Base-by-base conservation (phyloP, 768 basidiomycete genomes). In the Lanmaoa pseudosensibilis region DNA sequence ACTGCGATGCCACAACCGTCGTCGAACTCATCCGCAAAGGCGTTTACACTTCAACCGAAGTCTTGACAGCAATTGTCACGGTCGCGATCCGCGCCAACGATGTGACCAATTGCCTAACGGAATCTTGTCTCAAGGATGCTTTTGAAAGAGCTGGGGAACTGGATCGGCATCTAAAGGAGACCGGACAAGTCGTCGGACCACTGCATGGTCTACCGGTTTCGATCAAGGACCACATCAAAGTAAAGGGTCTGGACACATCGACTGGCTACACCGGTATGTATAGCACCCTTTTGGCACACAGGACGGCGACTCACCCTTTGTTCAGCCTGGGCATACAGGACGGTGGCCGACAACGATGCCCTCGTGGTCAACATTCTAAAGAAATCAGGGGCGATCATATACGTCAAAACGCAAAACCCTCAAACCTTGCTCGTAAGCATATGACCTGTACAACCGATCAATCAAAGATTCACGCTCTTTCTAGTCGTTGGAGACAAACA, bases 121-220 rank as follows among this genome's bases (percentile, higher is more conserved):
- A 86, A 56, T 79, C 85, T 47, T 84, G 83, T 57, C 73, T 84
- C 57, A 77, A 81, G 21, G 74, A 79, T n/a, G 81, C 77, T 4
- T 67, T 83, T 41, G 58, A 66, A 50, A 72, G 77, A 40, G 85
- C 85, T 5, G 69, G 62, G 47, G 72, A 82, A 58, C 71, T 86
- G 21, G 84, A 86, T 61, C 74, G 70, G 23, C 65, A 81, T 63
- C 65, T 81, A 33, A 52, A 63, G 16, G 58, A 70, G 52, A 84
- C 80, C 0, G 83, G 83, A 18, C 70, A 75, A 40, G 72, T 77
- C 27, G 69, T 82, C 10, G 78, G 78, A n/a, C 78, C 77, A 6
- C 60, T 79, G 23, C 78, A 79, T 50, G 77, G 75, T 21, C 54
- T 80, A 4, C 79, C 79, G 0, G 69, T 80, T 25, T 77, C 74